Base-by-base conservation (phyloP, 139 green algal genomes). In the Axilococcus clingmanii region DNA sequence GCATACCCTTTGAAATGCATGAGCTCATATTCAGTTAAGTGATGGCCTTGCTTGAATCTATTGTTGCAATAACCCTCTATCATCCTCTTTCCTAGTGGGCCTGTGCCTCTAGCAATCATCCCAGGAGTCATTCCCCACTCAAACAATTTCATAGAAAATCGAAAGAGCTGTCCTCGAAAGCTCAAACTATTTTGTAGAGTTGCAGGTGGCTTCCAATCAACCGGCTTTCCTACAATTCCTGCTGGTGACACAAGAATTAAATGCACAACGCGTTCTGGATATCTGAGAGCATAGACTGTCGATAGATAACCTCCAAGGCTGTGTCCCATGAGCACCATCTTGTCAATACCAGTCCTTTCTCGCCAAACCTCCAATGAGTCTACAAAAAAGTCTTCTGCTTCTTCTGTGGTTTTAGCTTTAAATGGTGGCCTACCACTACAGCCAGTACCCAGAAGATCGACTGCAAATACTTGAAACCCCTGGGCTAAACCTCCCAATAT, bases 211-310 rank as follows among this genome's bases (percentile, higher is more conserved):
- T 78, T 47, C 69, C 74, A 87, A 44, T 81, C 76, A 19, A 71
- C 74, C 0, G 80, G 73, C 41, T 61, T 58, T 19, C 61, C 53
- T 32, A 71, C 77, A 48, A 94, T 54, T 14, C 85, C 86, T 9
- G 83, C 86, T 19, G 86, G 85, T 33, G 74, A 86, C 15, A 95
- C 85, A 11, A 94, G 72, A 36, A 95, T 60, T 15, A 95, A 75
- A 61, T 95, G 83, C 49, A 80, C 5, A 42, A 95, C 79, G 20
- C 81, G 68, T 48, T 94, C 76, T 0, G 86, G 86, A 61, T 95
- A 66, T 5, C 53, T 36, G 43, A 91, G 59, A 7, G 86, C 83
- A 57, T 95, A 95, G 42, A 31, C 59, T 31, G 83, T 78, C 40
- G 38, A 38, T 15, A 35, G 22, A 34, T 46, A 53, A 23, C 44